Evolutionary conservation across 2,329 filamentous ascomycete genomes (phyloP).

Genomic region (Claviceps purpurea): DNA sequence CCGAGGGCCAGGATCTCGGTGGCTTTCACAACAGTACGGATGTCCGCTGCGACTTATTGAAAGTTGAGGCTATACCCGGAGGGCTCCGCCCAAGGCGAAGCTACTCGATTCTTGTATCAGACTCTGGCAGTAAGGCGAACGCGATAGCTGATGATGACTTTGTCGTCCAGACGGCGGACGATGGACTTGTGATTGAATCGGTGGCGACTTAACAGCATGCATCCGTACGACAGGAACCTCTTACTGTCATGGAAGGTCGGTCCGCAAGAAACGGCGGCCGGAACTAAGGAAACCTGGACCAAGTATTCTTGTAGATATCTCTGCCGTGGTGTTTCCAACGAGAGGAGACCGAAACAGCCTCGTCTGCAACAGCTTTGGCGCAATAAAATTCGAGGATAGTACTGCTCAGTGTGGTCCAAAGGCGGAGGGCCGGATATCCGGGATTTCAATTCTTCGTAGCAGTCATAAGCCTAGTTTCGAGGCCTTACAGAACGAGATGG

Average conservation of each 20-base stretch:
- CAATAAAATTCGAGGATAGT: not conserved
- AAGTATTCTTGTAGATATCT: not conserved
- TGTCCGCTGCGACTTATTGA: not conserved
- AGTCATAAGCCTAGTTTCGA: not conserved
- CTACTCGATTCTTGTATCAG: slow-evolving; percentile 9
- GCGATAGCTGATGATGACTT: slow-evolving; percentile 18
- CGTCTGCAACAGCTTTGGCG: not conserved
- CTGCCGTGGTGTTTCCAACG: not conserved
- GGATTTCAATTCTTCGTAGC: not conserved
- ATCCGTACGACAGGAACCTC: slow-evolving; percentile 37
- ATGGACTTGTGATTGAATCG: slow-evolving; percentile 11
- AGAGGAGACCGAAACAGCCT: not conserved
- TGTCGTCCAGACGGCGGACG: slow-evolving; percentile 21
- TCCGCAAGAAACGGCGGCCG: not conserved
- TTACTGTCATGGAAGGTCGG: slow-evolving; percentile 8
- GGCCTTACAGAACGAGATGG: not conserved
- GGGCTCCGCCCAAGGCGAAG: slow-evolving; percentile 7
- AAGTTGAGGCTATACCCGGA: slow-evolving; percentile 4
- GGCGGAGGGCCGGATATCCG: not conserved
- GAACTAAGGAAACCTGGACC: not conserved
- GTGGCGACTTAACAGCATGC: slow-evolving; percentile 28
- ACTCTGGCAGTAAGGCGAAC: not conserved
- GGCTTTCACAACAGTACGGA: slow-evolving; percentile 10
- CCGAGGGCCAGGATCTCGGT: not conserved
- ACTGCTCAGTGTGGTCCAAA: not conserved